These are phyloP conservation scores for Synchytrium microbalum DNA, from an alignment of 371 early-diverging fungal species.

Conservation along the genomic window DNA sequence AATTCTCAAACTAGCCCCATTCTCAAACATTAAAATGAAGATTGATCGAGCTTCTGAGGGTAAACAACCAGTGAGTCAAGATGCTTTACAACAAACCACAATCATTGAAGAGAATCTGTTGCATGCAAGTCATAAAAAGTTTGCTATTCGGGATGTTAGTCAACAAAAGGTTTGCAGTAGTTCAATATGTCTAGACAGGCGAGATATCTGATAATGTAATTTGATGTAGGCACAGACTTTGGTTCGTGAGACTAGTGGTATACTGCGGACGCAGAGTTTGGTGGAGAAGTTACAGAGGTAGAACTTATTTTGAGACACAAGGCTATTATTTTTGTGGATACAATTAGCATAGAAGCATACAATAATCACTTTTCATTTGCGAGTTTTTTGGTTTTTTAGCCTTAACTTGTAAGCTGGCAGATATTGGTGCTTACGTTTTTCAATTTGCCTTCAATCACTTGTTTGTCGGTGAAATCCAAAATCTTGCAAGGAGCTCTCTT, in stretches of 20 bases:
- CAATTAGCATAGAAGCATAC: no score
- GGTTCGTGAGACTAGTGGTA: constrained; percentile 36
- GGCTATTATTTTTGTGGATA: no score
- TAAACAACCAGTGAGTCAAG: constrained; percentile 13
- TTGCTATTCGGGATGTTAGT: constrained; percentile 43
- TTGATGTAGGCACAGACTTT: constrained; percentile 28
- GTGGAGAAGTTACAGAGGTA: neutral
- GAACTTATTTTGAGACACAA: no score
- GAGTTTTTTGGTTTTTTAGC: no score
- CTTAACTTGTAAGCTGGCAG: no score
- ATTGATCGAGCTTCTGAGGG: constrained; percentile 35
- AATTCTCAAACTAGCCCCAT: constrained; percentile 63
- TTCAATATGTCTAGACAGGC: neutral
- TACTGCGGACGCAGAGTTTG: constrained; percentile 17
- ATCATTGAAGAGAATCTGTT: constrained; percentile 21
- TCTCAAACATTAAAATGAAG: constrained; percentile 47
- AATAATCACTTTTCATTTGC: no score
- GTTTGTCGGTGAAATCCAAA: no score
- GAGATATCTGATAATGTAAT: neutral
- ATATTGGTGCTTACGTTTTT: no score
- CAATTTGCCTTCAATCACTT: no score
- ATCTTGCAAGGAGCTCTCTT: no score
- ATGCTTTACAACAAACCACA: constrained; percentile 13
- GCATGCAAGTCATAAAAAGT: constrained; percentile 35
- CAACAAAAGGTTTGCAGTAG: constrained; percentile 19